These are phyloP conservation scores for Jasminum sambac DNA, from an alignment of 257 asterid species.

Conservation along the genomic window DNA sequence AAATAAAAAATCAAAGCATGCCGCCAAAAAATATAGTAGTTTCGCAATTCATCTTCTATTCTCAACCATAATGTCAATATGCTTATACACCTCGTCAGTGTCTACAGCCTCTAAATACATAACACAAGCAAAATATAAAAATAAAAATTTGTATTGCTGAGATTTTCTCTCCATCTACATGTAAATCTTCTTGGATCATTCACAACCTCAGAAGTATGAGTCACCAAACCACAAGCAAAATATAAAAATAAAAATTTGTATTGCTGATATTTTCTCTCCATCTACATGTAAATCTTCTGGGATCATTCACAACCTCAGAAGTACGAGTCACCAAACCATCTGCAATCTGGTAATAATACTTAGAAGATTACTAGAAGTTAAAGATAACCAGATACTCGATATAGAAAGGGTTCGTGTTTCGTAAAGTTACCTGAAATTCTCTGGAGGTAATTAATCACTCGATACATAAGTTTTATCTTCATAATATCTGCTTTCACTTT, in stretches of 20 bases:
- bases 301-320: slow-evolving; percentile 16
- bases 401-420: slow-evolving; percentile 11
- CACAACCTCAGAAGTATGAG: slow-evolving; percentile 20
- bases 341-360: slow-evolving; percentile 25
- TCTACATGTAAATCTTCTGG: slow-evolving; percentile 26
- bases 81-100: not conserved
- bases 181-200: slow-evolving; percentile 26
- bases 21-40: not conserved
- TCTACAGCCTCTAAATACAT: slow-evolving; percentile 26
- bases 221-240: slow-evolving; percentile 17
- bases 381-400: not conserved
- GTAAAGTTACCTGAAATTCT: slow-evolving; percentile 40
- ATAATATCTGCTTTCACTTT: slow-evolving; percentile 87
- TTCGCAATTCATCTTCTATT: slow-evolving; percentile 5
- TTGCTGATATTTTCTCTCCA: slow-evolving; percentile 1
- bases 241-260: slow-evolving; percentile 14
- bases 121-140: slow-evolving; percentile 13
- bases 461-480: slow-evolving; percentile 69
- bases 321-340: slow-evolving; percentile 23
- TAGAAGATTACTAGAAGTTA: slow-evolving; percentile 16
- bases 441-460: slow-evolving; percentile 57
- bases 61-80: slow-evolving; percentile 17
- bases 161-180: slow-evolving; percentile 14
- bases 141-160: slow-evolving; percentile 11
- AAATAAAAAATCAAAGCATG: slow-evolving; percentile 13